Percentiles rank a stretch among this genome's conserved stretches.
Conservation (phyloP, 495 filamentous ascomycete genomes). For the Daldinia vernicosa region DNA sequence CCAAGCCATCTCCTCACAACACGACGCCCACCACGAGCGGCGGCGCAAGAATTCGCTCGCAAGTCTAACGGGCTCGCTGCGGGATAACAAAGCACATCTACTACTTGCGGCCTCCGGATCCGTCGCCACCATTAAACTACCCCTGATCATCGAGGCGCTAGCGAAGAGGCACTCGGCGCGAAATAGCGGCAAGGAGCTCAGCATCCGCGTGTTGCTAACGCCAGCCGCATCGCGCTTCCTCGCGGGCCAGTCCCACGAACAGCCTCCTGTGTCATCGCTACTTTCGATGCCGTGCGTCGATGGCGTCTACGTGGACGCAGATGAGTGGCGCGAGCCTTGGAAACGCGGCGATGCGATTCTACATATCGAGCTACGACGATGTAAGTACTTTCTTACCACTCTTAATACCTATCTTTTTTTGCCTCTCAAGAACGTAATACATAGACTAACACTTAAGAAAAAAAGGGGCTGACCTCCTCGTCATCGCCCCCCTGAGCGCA, state of each 20-base stretch:
- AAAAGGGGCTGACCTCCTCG: slow-evolving; percentile 74
- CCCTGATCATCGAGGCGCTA: slow-evolving; percentile 71
- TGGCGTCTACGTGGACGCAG: slow-evolving; percentile 75
- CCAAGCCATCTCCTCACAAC: slow-evolving; percentile 44
- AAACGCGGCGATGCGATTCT: slow-evolving; percentile 71
- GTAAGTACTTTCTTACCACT: slow-evolving; percentile 17
- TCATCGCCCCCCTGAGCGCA: slow-evolving; percentile 80
- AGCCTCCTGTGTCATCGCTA: slow-evolving; percentile 68
- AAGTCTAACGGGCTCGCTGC: slow-evolving; percentile 46
- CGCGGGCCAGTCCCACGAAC: slow-evolving; percentile 70
- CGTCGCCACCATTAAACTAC: slow-evolving; percentile 92
- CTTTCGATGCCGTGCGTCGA: slow-evolving; percentile 66
- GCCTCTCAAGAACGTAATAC: background rate
- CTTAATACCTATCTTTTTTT: background rate
- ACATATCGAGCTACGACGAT: slow-evolving; percentile 81
- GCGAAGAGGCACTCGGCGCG: slow-evolving; percentile 34
- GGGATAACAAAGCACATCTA: slow-evolving; percentile 77
- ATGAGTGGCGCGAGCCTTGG: slow-evolving; percentile 84
- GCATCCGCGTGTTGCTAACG: slow-evolving; percentile 82
- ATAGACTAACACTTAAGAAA: background rate
- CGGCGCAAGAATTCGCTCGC: slow-evolving; percentile 46
- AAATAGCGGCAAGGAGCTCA: slow-evolving; percentile 57
- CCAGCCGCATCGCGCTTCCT: slow-evolving; percentile 76
- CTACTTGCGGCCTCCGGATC: slow-evolving; percentile 73
- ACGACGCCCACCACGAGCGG: slow-evolving; percentile 47